These are phyloP conservation scores for Phialophora tarda DNA, from an alignment of 2,329 filamentous ascomycete genomes.

Conservation along the genomic window DNA sequence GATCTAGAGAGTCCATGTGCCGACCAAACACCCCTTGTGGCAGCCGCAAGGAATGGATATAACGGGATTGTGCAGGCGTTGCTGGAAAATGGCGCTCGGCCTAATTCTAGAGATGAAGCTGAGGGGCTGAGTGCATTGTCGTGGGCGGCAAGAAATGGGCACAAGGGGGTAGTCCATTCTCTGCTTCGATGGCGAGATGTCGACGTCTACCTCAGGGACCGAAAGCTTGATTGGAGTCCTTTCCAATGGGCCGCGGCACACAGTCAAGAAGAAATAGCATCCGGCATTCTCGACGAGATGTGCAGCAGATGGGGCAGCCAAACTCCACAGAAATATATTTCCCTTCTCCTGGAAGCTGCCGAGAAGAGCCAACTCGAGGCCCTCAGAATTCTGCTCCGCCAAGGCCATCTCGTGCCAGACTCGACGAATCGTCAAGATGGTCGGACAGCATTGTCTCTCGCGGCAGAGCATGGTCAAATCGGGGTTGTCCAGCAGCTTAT, in stretches of 20 bases:
- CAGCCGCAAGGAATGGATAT: constrained; percentile 4
- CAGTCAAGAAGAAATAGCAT: neutral
- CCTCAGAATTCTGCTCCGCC: neutral
- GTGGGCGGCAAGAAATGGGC: constrained; percentile 4
- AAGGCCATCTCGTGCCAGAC: neutral
- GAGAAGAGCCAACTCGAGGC: neutral
- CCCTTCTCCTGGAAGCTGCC: constrained; percentile 2
- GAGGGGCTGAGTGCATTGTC: constrained; percentile 1
- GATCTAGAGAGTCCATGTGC: neutral
- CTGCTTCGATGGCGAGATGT: neutral
- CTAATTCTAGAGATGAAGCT: neutral
- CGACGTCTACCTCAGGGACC: neutral
- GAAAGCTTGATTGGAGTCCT: neutral
- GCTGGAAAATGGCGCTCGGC: neutral
- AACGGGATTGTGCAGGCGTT: neutral
- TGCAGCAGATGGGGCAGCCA: neutral
- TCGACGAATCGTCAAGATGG: neutral
- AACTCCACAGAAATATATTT: neutral
- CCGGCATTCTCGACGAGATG: neutral
- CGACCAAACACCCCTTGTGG: neutral
- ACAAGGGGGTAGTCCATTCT: neutral
- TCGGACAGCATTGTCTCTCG: neutral
- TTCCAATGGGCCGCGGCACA: constrained; percentile 10
- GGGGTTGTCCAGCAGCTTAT: neutral
- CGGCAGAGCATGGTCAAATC: neutral